phyloP scores from a whole-genome alignment of 2,329 filamentous ascomycete genomes.

The Ophiostoma fasciatum region DNA sequence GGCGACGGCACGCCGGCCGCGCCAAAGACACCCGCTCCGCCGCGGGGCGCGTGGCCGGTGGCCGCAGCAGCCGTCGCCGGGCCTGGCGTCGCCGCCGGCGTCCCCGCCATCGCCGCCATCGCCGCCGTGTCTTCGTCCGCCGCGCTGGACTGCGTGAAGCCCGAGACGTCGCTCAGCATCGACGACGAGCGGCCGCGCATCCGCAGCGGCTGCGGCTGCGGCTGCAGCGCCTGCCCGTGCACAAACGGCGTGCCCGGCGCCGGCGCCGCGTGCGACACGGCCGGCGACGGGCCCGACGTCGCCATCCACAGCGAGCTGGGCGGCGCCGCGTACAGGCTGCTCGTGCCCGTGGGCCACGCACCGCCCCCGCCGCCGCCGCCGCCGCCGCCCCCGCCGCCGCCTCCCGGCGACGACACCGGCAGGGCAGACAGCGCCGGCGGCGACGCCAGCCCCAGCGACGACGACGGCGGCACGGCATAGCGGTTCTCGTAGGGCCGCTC shows the following conservation, averaged over 20 bases:
- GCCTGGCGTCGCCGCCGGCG: too few species aligned
- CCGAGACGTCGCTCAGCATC: slow-evolving; percentile 53
- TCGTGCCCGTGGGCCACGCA: slow-evolving; percentile 5
- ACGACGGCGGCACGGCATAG: slow-evolving; percentile 1
- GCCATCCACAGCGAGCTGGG: slow-evolving; percentile 4
- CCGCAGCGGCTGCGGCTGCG: slow-evolving; percentile 17
- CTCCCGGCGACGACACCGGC: too few species aligned
- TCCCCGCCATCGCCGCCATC: too few species aligned
- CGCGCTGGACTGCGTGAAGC: slow-evolving; percentile 47
- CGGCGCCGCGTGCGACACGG: background rate
- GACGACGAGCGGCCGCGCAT: slow-evolving; percentile 46
- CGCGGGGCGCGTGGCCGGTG: too few species aligned
- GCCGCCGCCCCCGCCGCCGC: too few species aligned
- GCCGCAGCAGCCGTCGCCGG: too few species aligned
- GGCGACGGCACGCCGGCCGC: slow-evolving; percentile 3
- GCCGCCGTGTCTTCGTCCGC: slow-evolving; percentile 32
- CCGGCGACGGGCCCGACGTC: slow-evolving; percentile 7
- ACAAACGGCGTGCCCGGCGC: slow-evolving; percentile 21
- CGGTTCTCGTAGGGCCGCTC: slow-evolving; percentile 25
- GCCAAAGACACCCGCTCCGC: background rate
- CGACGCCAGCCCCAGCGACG: too few species aligned
- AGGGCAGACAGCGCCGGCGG: too few species aligned
- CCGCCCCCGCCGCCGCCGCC: too few species aligned
- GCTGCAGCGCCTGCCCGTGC: too few species aligned
- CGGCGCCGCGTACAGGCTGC: background rate